These are phyloP conservation scores for Rhododendron williamsianum DNA, from an alignment of 148 eudicot species.

Conservation along the genomic window DNA sequence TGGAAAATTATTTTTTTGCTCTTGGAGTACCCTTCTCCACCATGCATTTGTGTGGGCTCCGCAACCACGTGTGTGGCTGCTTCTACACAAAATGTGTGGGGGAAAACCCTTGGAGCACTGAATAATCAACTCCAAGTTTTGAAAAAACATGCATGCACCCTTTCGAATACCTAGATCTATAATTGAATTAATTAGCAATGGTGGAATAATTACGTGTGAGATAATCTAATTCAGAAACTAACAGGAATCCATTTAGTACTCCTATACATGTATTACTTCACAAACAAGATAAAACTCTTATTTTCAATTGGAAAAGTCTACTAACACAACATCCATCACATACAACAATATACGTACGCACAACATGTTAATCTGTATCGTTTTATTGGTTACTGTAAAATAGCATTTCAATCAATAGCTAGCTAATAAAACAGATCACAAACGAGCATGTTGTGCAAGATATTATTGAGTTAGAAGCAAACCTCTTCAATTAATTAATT, in stretches of 20 bases:
- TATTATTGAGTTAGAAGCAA: too few relatives aligned
- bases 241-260: background rate
- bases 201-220: background rate
- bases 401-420: too few relatives aligned
- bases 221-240: background rate
- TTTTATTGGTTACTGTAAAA: too few relatives aligned
- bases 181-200: background rate
- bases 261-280: background rate
- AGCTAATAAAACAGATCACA: too few relatives aligned
- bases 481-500: too few relatives aligned
- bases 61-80: too few relatives aligned
- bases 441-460: too few relatives aligned
- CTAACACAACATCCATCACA: too few relatives aligned
- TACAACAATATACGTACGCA: too few relatives aligned
- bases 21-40: background rate
- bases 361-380: too few relatives aligned
- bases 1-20: background rate
- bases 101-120: too few relatives aligned
- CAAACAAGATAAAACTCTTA: background rate
- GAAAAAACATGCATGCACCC: background rate
- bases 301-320: background rate
- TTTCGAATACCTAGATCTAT: background rate
- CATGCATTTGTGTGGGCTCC: background rate
- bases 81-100: too few relatives aligned
- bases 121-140: background rate